Evolutionary conservation across 2,329 filamentous ascomycete species (phyloP), one percentile per base, ranked within the genome.

Genomic region (Sporothrix dimorphospora): DNA sequence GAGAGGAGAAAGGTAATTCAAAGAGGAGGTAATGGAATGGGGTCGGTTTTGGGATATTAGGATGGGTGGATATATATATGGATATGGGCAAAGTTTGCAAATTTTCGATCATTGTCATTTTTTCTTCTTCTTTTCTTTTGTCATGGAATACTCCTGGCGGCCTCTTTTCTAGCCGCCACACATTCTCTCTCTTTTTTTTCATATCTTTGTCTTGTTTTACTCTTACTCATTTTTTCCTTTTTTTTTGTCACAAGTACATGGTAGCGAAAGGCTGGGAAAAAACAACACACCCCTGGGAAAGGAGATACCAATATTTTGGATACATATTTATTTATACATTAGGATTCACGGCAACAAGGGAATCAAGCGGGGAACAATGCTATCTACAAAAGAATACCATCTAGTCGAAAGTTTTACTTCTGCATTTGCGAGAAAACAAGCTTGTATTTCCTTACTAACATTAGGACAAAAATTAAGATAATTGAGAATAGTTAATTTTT

Each of bases 161-260:
- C 9, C 59, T 27, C 6, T 12, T 40, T 21, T 21, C 45, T 27
- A 24, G 45, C 65, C 45, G 16, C 27, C 51, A 6, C 30, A 21
- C 40, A 66, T 21, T 42, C 12, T 51, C n/a, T 49, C 7, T 45
- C 51, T 24, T 3, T 59, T 16, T 42, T 71, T 21, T 49, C 27
- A 7, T 45, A 59, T 24, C 3, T 14, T 53, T 55, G 4, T 68
- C 21, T 59, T 40, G 67, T 55, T 51, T 66, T 53, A 16, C n/a
- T 40, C 70, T 53, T 38, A 59, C 53, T 55, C 63, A 38, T 70
- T 70, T 8, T n/a, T 19, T 65, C 45, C 57, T 66, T 1, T 51
- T 19, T 40, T 53, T 68, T 53, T 14, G 24, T 67, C 66, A 1
- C 42, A 63, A 12, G 57, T 12, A 53, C 30, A 40, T n/a, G 24